Evolutionary conservation across 768 basidiomycete species (phyloP), one percentile per base, ranked within the genome.

Genomic region (Collybiopsis confluens): DNA sequence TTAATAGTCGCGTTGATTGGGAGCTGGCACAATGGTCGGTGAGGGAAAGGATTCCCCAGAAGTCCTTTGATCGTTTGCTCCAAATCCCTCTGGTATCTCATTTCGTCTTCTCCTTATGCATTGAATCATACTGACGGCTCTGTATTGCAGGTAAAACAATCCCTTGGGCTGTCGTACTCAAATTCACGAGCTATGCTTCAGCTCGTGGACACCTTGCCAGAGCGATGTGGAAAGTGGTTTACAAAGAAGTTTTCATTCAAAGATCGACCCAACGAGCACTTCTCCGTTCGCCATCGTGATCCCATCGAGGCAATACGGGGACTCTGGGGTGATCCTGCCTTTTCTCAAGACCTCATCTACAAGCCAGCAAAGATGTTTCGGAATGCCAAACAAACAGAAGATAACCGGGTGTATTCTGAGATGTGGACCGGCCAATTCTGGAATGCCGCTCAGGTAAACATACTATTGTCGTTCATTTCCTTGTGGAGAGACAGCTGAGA

Each of bases 331-430:
- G 41, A 42, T 42, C 41, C 41, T 8, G n/a, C 41, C n/a, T 23
- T 6, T 18, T 6, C 41, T 23, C 6, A 42, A 5, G 41, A 42
- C 7, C 44, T 69, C 36, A 18, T 42, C 0, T 72, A 68, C 42
- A 60, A 45, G 4, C 68, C 68, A 56, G 40, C 18, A 40, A 26
- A 58, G 52, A 20, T 67, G 15, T 45, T 48, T 35, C 24, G 55
- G 36, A 27, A 37, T 6, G 38, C 43, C 11, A 27, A 16, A 35
- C 35, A 27, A 1, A 16, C 38, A 9, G 2, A 40, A 35, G 44
- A 21, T 5, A 6, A 40, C 5, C 13, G 38, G n/a, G n/a, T 40
- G 6, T 40, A 40, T n/a, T 5, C 38, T 16, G 38, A 40, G n/a
- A 40, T 40, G 38, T 40, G 38, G 38, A 20, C 13, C 18, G 38